Percentiles rank a stretch among this genome's conserved stretches.
These are phyloP conservation scores for Mycogone perniciosa DNA, from an alignment of 2,329 filamentous ascomycete species.

Conservation along the genomic window DNA sequence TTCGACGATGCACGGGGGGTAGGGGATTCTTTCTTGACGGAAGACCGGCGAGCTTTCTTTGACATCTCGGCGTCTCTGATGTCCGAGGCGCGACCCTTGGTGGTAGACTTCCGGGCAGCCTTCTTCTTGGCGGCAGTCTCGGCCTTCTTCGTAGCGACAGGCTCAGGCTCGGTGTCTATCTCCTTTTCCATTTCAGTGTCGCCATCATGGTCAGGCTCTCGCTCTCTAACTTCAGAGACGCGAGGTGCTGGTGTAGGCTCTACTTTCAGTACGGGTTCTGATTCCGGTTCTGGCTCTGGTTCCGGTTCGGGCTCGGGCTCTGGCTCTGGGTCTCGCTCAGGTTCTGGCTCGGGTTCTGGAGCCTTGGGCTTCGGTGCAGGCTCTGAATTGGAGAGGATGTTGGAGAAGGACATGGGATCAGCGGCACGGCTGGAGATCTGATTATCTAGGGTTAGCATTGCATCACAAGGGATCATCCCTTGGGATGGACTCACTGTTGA, in stretches of 20 bases:
- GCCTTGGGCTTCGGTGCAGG: slow-evolving; percentile 49
- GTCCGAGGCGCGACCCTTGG: slow-evolving; percentile 46
- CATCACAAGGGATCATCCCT: neutral
- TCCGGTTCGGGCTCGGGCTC: slow-evolving; percentile 16
- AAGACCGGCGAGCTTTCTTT: slow-evolving; percentile 45
- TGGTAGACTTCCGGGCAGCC: slow-evolving; percentile 31
- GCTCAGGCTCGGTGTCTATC: slow-evolving; percentile 29
- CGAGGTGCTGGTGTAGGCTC: slow-evolving; percentile 18
- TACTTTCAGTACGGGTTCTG: slow-evolving; percentile 20
- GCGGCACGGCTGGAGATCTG: slow-evolving; percentile 68
- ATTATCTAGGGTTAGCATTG: neutral
- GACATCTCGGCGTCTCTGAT: slow-evolving; percentile 44
- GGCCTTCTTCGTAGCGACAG: slow-evolving; percentile 18
- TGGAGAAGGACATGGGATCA: slow-evolving; percentile 93
- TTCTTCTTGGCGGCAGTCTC: slow-evolving; percentile 24
- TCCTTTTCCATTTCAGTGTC: slow-evolving; percentile 31
- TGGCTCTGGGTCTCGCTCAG: slow-evolving; percentile 22
- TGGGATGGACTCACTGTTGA: no score
- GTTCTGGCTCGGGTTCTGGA: slow-evolving; percentile 15
- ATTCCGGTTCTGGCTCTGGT: slow-evolving; percentile 22
- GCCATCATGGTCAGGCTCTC: slow-evolving; percentile 19
- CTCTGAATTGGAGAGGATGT: slow-evolving; percentile 78
- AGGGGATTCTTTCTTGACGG: slow-evolving; percentile 43
- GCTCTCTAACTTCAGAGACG: slow-evolving; percentile 30
- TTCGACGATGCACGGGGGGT: slow-evolving; percentile 46